These are phyloP conservation scores for Casuarina cunninghamiana DNA, from an alignment of 306 rosid genomes.

Conservation along the genomic window DNA sequence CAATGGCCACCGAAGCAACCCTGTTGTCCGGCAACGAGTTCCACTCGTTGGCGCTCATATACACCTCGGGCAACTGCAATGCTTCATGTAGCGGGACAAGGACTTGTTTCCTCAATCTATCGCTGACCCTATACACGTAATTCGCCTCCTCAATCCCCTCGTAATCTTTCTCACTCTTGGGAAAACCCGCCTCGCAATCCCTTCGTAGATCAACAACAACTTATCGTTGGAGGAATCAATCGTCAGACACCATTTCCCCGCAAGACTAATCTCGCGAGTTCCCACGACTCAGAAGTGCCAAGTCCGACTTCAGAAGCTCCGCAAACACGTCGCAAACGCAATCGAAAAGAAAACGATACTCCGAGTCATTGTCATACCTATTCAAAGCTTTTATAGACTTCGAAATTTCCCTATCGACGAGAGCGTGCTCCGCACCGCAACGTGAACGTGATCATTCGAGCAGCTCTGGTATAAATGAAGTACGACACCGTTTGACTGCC, in stretches of 20 bases:
- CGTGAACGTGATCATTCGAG: too few relatives aligned
- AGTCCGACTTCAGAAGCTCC: slow-evolving; percentile 1
- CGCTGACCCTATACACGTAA: slow-evolving; percentile 6
- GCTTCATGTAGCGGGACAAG: slow-evolving; percentile 10
- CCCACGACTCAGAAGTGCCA: background rate
- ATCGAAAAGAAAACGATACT: slow-evolving; percentile 1
- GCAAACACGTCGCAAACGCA: slow-evolving; percentile 14
- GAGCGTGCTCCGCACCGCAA: too few relatives aligned
- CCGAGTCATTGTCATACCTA: background rate
- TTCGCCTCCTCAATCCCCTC: slow-evolving; percentile 8
- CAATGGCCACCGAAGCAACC: slow-evolving; percentile 44
- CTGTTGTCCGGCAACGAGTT: slow-evolving; percentile 21
- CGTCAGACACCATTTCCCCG: slow-evolving; percentile 18
- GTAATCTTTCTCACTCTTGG: background rate
- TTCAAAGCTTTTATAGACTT: slow-evolving; percentile 11
- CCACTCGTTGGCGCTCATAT: slow-evolving; percentile 18
- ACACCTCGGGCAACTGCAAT: slow-evolving; percentile 20
- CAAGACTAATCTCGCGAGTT: slow-evolving; percentile 1
- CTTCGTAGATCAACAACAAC: slow-evolving; percentile 6
- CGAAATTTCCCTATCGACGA: too few relatives aligned
- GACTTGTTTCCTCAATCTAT: slow-evolving; percentile 14
- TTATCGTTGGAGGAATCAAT: slow-evolving; percentile 12
- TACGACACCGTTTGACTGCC: too few relatives aligned
- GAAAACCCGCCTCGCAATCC: slow-evolving; percentile 24
- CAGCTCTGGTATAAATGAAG: too few relatives aligned